phyloP scores from a whole-genome alignment of 1,284 basidiomycete species.

The Moesziomyces sp. region DNA sequence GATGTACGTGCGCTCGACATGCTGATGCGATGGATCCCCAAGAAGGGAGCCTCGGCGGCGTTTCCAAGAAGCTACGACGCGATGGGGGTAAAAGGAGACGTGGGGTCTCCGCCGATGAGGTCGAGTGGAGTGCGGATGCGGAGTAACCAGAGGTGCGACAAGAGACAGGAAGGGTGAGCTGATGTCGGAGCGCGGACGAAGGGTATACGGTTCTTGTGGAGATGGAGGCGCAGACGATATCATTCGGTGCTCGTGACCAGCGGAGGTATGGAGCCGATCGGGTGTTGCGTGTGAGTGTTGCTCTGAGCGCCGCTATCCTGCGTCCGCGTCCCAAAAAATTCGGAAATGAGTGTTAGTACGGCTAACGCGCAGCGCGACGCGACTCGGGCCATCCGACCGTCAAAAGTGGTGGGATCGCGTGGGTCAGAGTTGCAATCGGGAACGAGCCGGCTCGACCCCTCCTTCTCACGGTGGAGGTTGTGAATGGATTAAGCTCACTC shows the following conservation, averaged over 20 bases:
- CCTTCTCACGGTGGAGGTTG: too few species aligned
- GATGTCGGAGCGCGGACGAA: too few species aligned
- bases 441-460: not conserved
- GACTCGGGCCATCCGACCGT: constrained; percentile 8
- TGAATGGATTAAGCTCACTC: too few species aligned
- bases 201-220: not conserved
- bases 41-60: not conserved
- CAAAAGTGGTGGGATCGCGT: not conserved
- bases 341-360: constrained; percentile 17
- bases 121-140: too few species aligned
- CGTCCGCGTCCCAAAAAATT: constrained; percentile 4
- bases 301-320: constrained; percentile 8
- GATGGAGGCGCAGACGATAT: not conserved
- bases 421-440: not conserved
- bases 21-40: not conserved
- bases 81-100: not conserved
- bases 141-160: not conserved
- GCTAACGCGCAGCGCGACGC: constrained; percentile 28
- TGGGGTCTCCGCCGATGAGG: too few species aligned
- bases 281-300: constrained; percentile 22
- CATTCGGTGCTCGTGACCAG: not conserved
- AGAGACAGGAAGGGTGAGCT: not conserved
- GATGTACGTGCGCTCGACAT: constrained; percentile 40
- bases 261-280: not conserved
- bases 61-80: not conserved